A percentile compares a stretch with the other conserved stretches of the same genome.
phyloP scores from a whole-genome alignment of 2,329 filamentous ascomycete genomes.

The Gnomoniopsis sp. region DNA sequence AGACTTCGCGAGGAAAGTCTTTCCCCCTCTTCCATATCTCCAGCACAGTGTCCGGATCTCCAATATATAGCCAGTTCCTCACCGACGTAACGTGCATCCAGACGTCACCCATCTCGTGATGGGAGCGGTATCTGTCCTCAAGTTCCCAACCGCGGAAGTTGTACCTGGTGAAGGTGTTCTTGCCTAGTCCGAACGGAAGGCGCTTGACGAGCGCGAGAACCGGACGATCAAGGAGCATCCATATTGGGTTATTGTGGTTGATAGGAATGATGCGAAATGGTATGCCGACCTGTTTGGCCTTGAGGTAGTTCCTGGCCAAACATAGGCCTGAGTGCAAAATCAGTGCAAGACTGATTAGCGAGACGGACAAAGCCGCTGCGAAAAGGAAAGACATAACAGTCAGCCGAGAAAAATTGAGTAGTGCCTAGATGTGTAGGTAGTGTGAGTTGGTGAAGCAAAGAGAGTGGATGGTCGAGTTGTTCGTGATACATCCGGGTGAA shows the following conservation, averaged over 20 bases:
- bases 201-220: slow-evolving; percentile 21
- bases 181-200: slow-evolving; percentile 21
- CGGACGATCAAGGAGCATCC: slow-evolving; percentile 27
- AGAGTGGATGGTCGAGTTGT: no score
- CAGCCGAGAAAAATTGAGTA: not conserved
- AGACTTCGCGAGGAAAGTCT: slow-evolving; percentile 4
- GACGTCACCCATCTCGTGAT: slow-evolving; percentile 7
- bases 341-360: not conserved
- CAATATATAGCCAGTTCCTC: not conserved
- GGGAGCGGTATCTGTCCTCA: slow-evolving; percentile 22
- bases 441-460: no score
- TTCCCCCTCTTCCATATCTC: not conserved
- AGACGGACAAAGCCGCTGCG: not conserved
- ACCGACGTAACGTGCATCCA: not conserved
- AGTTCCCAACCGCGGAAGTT: slow-evolving; percentile 29
- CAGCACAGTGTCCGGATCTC: not conserved
- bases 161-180: slow-evolving; percentile 30
- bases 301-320: not conserved
- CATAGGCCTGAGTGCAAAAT: not conserved
- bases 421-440: no score
- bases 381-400: not conserved
- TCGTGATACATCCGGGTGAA: no score
- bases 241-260: slow-evolving; percentile 28
- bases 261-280: slow-evolving; percentile 27
- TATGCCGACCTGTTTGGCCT: not conserved